Base-by-base conservation (phyloP, 169 alveolate genomes). In the Hepatocystis sp. region DNA sequence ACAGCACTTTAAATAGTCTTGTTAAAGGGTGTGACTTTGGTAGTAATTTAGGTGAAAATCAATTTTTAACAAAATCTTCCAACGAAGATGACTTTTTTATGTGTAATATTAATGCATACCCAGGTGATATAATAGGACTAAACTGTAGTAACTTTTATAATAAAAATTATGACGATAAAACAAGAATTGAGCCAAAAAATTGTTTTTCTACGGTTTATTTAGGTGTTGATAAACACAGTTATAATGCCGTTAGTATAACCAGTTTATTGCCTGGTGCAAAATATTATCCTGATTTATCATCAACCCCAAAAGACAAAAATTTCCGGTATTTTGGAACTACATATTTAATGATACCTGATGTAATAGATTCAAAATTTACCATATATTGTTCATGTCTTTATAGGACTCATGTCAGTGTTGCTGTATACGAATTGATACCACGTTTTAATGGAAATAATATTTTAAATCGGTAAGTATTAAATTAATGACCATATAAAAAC, bases 21-120 rank as follows among this genome's bases (percentile, higher is more conserved):
- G 34, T 68, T 23, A 68, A 68, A 47, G 86, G 86, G 10, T 68
- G 86, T 7, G 86, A 68, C 19, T 68, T 28, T 53, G 86, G 86
- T 13, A 68, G 55, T 42, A 68, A 68, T 21, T 17, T 4, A 68
- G 86, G 86, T 32, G 36, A 68, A 55, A 21, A 55, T 13, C 61
- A 68, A 68, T 68, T 68, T 32, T 55, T 68, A 68, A 55, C 86
- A 13, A 68, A 30, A 2, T 7, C 86, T 4, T 10, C 40, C 1
- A 23, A n/a, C 11, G 13, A 68, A 23, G 23, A 23, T 2, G 61
- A 27, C 8, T 0, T 11, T 17, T 23, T 28, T 10, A 10, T 53
- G 5, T 68, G 86, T 55, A 68, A 53, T 19, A 53, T 68, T 4
- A n/a, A 55, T 4, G 86, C 68, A 23, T 7, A 53, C 27, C 68